phyloP scores from a whole-genome alignment of 371 early-diverging fungal species.

The Saksenaea oblongispora region DNA sequence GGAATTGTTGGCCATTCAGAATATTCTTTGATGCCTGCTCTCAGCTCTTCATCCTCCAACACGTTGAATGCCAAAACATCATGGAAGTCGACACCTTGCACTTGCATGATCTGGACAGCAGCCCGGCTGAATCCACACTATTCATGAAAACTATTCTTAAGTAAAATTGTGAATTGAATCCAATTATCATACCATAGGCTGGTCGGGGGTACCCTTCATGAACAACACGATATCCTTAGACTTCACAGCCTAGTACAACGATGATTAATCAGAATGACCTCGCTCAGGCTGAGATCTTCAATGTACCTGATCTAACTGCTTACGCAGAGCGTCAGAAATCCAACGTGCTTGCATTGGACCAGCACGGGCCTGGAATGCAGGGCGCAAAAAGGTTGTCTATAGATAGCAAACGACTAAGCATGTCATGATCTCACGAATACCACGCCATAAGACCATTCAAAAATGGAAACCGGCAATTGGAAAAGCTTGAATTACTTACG shows the following conservation, averaged over 20 bases:
- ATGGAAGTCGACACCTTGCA: slow-evolving; percentile 77
- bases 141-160: neutral
- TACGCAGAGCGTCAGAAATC: slow-evolving; percentile 80
- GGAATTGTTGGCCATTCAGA: slow-evolving; percentile 98
- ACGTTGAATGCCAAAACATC: slow-evolving; percentile 81
- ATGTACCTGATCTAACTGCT: slow-evolving; percentile 61
- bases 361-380: slow-evolving; percentile 28
- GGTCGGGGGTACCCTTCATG: slow-evolving; percentile 95
- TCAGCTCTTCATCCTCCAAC: slow-evolving; percentile 85
- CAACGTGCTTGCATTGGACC: slow-evolving; percentile 58
- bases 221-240: slow-evolving; percentile 80
- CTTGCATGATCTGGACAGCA: slow-evolving; percentile 85
- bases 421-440: neutral
- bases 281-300: neutral
- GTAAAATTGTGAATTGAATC: neutral
- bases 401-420: neutral
- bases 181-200: slow-evolving; percentile 66
- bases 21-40: slow-evolving; percentile 94
- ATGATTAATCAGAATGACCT: neutral
- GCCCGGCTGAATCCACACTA: slow-evolving; percentile 94
- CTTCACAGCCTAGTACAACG: slow-evolving; percentile 62
- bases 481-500: slow-evolving; percentile 27
- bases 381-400: slow-evolving; percentile 46
- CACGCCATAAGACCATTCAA: neutral
- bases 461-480: neutral